phyloP scores from a whole-genome alignment of 345 rosid genomes.

The Sonneratia alba region DNA sequence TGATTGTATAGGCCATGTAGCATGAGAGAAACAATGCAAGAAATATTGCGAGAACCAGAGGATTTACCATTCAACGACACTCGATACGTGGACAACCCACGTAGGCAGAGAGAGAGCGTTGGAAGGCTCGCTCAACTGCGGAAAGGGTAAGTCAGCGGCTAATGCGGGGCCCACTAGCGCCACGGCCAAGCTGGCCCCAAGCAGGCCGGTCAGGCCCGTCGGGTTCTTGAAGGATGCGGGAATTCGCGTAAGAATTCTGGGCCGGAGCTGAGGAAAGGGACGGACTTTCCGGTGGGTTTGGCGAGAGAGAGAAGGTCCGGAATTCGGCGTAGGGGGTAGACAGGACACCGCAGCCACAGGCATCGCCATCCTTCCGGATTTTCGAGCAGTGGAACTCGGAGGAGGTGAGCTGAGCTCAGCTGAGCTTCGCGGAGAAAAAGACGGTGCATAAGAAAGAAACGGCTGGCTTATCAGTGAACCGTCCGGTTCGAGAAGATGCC shows the following conservation, averaged over 20 bases:
- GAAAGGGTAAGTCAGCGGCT: constrained; percentile 24
- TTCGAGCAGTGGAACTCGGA: neutral
- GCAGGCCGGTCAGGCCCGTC: constrained; percentile 17
- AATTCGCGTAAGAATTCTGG: constrained; percentile 13
- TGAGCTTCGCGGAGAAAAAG: neutral
- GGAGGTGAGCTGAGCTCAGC: neutral
- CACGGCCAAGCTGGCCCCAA: constrained; percentile 46
- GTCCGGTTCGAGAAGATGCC: neutral
- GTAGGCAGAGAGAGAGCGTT: constrained; percentile 88
- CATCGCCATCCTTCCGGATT: constrained; percentile 23
- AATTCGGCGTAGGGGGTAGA: neutral
- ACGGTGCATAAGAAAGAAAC: neutral
- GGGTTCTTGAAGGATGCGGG: constrained; percentile 26
- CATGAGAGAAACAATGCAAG: neutral
- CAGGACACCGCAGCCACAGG: constrained; percentile 11
- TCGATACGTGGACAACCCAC: constrained; percentile 87
- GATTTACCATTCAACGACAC: constrained; percentile 78
- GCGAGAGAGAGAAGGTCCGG: neutral
- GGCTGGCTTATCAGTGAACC: neutral
- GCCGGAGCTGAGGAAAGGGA: neutral
- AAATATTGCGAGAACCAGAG: neutral
- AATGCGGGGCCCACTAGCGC: constrained; percentile 37
- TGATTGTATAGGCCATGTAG: neutral
- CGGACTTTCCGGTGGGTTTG: neutral
- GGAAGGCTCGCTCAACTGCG: constrained; percentile 59